Conservation (phyloP, 2,329 filamentous ascomycete species). For the Aspergillaceae sp. region DNA sequence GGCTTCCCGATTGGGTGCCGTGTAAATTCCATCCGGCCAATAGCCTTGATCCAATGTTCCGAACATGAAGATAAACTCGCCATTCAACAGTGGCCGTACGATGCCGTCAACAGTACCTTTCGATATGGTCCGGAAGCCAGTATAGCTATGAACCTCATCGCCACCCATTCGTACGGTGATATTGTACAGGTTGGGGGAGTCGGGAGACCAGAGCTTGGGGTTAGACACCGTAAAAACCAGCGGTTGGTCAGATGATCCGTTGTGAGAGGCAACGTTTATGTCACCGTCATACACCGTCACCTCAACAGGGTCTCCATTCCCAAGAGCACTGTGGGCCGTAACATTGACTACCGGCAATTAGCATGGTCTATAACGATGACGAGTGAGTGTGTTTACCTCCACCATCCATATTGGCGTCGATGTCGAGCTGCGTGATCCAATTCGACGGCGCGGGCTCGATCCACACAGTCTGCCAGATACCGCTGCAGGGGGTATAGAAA, state of each 20-base stretch:
- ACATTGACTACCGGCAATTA: conserved; percentile 41
- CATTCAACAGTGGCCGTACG: conserved; percentile 56
- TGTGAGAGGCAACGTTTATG: conserved; percentile 36
- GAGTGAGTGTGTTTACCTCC: conserved; percentile 31
- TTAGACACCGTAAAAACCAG: conserved; percentile 50
- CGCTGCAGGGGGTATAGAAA: conserved; percentile 64
- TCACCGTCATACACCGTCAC: conserved; percentile 30
- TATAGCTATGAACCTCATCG: conserved; percentile 56
- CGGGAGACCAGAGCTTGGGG: conserved; percentile 57
- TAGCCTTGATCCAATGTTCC: conserved; percentile 63
- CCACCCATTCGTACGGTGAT: conserved; percentile 46
- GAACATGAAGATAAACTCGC: conserved; percentile 59
- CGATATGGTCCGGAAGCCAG: conserved; percentile 58
- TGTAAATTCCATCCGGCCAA: conserved; percentile 63
- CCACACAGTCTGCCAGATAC: conserved; percentile 70
- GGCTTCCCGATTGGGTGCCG: conserved; percentile 56
- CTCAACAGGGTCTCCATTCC: conserved; percentile 27
- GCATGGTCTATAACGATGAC: background rate
- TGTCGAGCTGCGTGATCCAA: conserved; percentile 51
- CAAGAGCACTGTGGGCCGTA: conserved; percentile 43
- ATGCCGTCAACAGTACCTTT: conserved; percentile 50
- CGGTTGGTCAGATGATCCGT: conserved; percentile 40
- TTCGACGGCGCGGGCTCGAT: conserved; percentile 53
- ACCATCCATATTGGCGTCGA: conserved; percentile 51
- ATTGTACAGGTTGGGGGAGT: conserved; percentile 56